Percentiles rank a stretch among this genome's conserved stretches.
Evolutionary conservation across 257 asterid genomes (phyloP).

Genomic region (Forsythia viridissima): DNA sequence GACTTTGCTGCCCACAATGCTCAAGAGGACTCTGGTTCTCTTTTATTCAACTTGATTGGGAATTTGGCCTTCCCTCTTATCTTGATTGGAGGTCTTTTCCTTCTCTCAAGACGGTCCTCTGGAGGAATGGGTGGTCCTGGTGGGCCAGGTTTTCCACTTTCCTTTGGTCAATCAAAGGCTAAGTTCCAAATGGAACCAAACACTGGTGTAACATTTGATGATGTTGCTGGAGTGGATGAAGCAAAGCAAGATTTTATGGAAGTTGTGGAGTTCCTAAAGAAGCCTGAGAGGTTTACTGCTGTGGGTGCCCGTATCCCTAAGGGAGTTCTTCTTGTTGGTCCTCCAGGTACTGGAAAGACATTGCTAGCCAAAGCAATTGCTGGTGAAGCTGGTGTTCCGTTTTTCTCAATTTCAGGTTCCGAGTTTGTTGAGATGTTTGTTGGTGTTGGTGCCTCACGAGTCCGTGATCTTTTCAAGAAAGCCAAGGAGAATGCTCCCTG

Average conservation of each 20-base stretch:
- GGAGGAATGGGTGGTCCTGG: conserved; percentile 99
- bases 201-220: conserved; percentile 94
- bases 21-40: conserved; percentile 91
- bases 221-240: conserved; percentile 98
- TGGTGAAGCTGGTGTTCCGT: conserved; percentile 99
- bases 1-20: conserved; percentile 98
- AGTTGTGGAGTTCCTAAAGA: conserved; percentile 96
- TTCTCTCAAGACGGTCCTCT: conserved; percentile 81
- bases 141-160: conserved; percentile 86
- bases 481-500: conserved; percentile 99
- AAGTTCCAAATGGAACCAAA: conserved; percentile 99
- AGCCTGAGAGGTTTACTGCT: conserved; percentile 96
- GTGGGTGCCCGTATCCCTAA: conserved; percentile 98
- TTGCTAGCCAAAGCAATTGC: conserved; percentile 96
- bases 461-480: conserved; percentile 97
- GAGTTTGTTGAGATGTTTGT: conserved; percentile 99
- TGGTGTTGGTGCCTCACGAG: conserved; percentile 97
- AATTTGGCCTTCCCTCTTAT: conserved; percentile 86
- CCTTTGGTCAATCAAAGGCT: conserved; percentile 88
- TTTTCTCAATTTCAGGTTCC: conserved; percentile 96
- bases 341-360: conserved; percentile 99
- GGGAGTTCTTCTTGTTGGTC: conserved; percentile 98
- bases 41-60: conserved; percentile 78
- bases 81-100: conserved; percentile 93
- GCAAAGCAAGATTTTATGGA: conserved; percentile 99